Evolutionary conservation across 2,329 filamentous ascomycete genomes (phyloP).

Genomic region (Diaporthe caulivora): DNA sequence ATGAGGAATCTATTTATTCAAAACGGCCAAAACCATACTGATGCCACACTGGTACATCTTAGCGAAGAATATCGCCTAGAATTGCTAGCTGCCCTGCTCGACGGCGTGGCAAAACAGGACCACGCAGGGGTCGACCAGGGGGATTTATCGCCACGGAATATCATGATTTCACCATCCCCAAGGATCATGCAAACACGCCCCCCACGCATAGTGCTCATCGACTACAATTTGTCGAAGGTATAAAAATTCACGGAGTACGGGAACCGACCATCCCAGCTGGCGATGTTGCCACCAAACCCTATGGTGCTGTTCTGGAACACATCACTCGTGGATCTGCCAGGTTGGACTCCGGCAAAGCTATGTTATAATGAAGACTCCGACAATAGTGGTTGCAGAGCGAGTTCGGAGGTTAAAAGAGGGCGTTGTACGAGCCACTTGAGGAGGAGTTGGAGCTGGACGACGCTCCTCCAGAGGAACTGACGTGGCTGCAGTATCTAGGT

Average conservation of each 20-base stretch:
- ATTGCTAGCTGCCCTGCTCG: background rate
- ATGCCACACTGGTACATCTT: background rate
- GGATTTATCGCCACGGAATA: background rate
- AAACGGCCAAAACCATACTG: background rate
- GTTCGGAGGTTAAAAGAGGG: background rate
- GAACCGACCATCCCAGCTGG: background rate
- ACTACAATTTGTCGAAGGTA: background rate
- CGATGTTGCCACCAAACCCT: background rate
- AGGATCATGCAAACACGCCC: background rate
- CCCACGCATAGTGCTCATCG: background rate
- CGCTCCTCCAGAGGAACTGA: too few relatives aligned
- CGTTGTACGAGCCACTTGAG: background rate
- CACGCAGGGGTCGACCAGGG: background rate
- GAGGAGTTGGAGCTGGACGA: background rate
- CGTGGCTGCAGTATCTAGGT: too few relatives aligned
- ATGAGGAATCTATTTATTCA: background rate
- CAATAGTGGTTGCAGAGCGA: conserved; percentile 3
- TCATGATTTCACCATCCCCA: background rate
- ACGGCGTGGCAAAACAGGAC: background rate
- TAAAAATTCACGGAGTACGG: background rate
- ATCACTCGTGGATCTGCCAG: background rate
- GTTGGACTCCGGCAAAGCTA: background rate
- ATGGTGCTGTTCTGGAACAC: background rate
- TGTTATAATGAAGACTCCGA: background rate
- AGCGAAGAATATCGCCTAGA: background rate